Percentiles rank a stretch among this genome's conserved stretches.
Evolutionary conservation across 768 basidiomycete species (phyloP).

Genomic region (Galerina marginata): DNA sequence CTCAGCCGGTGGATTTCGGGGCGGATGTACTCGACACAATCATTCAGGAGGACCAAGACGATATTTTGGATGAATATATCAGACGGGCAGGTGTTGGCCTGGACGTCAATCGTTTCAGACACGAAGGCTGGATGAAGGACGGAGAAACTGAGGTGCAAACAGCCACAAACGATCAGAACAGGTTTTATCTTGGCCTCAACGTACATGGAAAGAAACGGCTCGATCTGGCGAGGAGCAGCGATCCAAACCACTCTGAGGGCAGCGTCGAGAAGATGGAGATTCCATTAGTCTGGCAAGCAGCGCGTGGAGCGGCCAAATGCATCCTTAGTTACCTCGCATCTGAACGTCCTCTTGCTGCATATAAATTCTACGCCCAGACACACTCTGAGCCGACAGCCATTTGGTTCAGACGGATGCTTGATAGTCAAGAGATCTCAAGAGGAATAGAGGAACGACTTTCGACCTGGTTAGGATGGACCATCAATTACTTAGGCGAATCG

Average conservation of each 20-base stretch:
- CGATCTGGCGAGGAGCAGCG: constrained; percentile 55
- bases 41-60: constrained; percentile 45
- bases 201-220: constrained; percentile 69
- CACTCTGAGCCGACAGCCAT: constrained; percentile 48
- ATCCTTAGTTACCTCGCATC: constrained; percentile 55
- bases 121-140: constrained; percentile 12
- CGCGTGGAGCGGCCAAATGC: constrained; percentile 28
- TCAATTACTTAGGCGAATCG: constrained; percentile 54
- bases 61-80: constrained; percentile 65
- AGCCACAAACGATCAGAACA: constrained; percentile 42
- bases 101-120: constrained; percentile 32
- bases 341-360: constrained; percentile 54
- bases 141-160: constrained; percentile 31
- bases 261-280: constrained; percentile 6
- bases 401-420: constrained; percentile 40
- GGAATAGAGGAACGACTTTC: constrained; percentile 49
- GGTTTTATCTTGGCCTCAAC: constrained; percentile 61
- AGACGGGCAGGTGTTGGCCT: constrained; percentile 53
- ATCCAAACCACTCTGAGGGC: constrained; percentile 44
- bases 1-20: constrained; percentile 33
- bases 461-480: constrained; percentile 56
- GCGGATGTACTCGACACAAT: constrained; percentile 30
- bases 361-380: constrained; percentile 50
- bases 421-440: constrained; percentile 1
- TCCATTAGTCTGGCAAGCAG: constrained; percentile 53